phyloP scores from a whole-genome alignment of 2,329 filamentous ascomycete species.

The Parafenestella ontariensis region DNA sequence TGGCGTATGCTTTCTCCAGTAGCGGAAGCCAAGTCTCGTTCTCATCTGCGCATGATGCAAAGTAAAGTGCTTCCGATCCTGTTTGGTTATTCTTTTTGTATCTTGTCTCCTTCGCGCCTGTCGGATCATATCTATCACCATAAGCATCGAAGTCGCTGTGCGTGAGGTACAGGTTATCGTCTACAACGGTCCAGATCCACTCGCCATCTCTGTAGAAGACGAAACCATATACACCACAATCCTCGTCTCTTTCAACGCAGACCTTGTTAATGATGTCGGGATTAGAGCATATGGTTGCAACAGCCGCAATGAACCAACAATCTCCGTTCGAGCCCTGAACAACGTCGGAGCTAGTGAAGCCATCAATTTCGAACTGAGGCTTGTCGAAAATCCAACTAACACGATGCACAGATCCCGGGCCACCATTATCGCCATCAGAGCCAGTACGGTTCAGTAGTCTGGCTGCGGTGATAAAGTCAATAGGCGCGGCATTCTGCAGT shows the following conservation, averaged over 20 bases:
- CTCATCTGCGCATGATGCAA: conserved; percentile 74
- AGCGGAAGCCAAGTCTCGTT: conserved; percentile 85
- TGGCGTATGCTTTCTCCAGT: conserved; percentile 83
- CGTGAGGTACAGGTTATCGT: conserved; percentile 85
- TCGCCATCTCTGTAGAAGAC: conserved; percentile 71
- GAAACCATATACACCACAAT: conserved; percentile 83
- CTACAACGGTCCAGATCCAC: conserved; percentile 89
- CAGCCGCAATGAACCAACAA: conserved; percentile 83
- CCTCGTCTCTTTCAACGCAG: conserved; percentile 75
- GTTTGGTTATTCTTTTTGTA: conserved; percentile 75
- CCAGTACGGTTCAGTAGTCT: conserved; percentile 57
- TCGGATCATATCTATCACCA: conserved; percentile 71
- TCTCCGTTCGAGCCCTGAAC: conserved; percentile 80
- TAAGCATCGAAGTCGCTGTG: conserved; percentile 78
- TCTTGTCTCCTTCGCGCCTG: conserved; percentile 60
- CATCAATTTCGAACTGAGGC: conserved; percentile 78
- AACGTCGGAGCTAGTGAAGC: conserved; percentile 77
- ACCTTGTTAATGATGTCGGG: conserved; percentile 72
- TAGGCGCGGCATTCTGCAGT: conserved; percentile 16
- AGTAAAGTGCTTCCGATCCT: conserved; percentile 78
- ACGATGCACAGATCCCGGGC: conserved; percentile 37
- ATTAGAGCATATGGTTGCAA: conserved; percentile 79
- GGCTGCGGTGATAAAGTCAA: conserved; percentile 61
- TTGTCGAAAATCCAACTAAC: conserved; percentile 77
- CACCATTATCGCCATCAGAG: conserved; percentile 25